Evolutionary conservation across 2,329 filamentous ascomycete species (phyloP).

Genomic region (Alternaria sp.): DNA sequence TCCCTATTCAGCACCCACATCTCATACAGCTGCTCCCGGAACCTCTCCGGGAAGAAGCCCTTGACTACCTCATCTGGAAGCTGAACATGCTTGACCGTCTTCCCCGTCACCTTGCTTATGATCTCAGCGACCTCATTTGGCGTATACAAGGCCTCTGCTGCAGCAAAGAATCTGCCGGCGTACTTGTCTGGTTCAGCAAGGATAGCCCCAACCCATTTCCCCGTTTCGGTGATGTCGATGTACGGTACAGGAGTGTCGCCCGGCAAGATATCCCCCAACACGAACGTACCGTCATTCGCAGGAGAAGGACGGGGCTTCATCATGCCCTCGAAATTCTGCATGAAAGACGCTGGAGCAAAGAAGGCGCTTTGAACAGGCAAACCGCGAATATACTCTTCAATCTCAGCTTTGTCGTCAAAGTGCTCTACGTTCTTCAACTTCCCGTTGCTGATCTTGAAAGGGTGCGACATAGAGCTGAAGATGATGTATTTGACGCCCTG

Average conservation of each 20-base stretch:
- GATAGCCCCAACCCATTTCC: slow-evolving; percentile 52
- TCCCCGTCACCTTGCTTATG: slow-evolving; percentile 51
- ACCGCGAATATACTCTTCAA: slow-evolving; percentile 61
- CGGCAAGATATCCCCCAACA: slow-evolving; percentile 19
- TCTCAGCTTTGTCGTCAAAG: slow-evolving; percentile 65
- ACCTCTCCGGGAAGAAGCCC: slow-evolving; percentile 25
- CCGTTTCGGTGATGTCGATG: slow-evolving; percentile 57
- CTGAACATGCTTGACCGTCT: slow-evolving; percentile 37
- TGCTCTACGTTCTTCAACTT: slow-evolving; percentile 50
- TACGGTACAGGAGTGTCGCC: slow-evolving; percentile 47
- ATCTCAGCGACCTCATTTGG: slow-evolving; percentile 50
- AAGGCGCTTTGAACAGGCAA: slow-evolving; percentile 60
- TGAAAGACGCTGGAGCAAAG: slow-evolving; percentile 62
- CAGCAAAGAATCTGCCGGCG: slow-evolving; percentile 54
- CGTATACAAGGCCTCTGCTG: slow-evolving; percentile 51
- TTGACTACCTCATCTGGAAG: slow-evolving; percentile 38
- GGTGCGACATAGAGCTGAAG: slow-evolving; percentile 44
- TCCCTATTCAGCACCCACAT: slow-evolving; percentile 36
- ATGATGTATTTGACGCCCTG: slow-evolving; percentile 49
- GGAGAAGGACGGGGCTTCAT: slow-evolving; percentile 23
- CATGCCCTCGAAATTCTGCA: slow-evolving; percentile 53
- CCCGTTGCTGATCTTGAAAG: slow-evolving; percentile 39
- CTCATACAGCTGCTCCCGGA: slow-evolving; percentile 30
- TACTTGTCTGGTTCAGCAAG: slow-evolving; percentile 54
- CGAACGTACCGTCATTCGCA: slow-evolving; percentile 34